phyloP scores from a whole-genome alignment of 2,329 filamentous ascomycete genomes.

The Phoma herbarum region DNA sequence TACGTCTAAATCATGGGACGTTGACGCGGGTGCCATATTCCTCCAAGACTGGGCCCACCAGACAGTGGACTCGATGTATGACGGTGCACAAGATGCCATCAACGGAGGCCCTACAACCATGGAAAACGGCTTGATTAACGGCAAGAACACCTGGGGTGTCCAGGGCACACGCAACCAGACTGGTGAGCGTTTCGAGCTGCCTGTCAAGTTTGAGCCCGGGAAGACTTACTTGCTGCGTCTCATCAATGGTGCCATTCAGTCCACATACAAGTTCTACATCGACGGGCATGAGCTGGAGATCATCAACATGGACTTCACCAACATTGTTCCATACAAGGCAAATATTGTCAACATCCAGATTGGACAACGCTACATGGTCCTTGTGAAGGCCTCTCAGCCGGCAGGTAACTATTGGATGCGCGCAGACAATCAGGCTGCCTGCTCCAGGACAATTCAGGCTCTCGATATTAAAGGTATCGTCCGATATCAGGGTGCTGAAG shows the following conservation, averaged over 20 bases:
- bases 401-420: background rate
- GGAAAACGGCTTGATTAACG: background rate
- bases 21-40: constrained; percentile 37
- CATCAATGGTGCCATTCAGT: constrained; percentile 40
- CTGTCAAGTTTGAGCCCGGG: background rate
- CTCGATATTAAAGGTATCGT: background rate
- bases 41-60: constrained; percentile 51
- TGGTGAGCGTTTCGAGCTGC: background rate
- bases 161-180: background rate
- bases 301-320: constrained; percentile 52
- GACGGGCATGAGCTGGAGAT: constrained; percentile 51
- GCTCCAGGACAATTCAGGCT: background rate
- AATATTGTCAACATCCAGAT: background rate
- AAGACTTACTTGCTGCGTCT: background rate
- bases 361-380: background rate
- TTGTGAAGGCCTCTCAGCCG: background rate
- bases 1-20: background rate
- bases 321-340: constrained; percentile 34
- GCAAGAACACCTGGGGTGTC: background rate
- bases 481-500: background rate
- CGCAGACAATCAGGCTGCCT: background rate
- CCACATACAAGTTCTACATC: constrained; percentile 50
- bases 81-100: constrained; percentile 32
- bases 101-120: background rate
- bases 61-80: constrained; percentile 44